Evolutionary conservation across 129 eudicot genomes (phyloP).

Genomic region (Artemisia annua): DNA sequence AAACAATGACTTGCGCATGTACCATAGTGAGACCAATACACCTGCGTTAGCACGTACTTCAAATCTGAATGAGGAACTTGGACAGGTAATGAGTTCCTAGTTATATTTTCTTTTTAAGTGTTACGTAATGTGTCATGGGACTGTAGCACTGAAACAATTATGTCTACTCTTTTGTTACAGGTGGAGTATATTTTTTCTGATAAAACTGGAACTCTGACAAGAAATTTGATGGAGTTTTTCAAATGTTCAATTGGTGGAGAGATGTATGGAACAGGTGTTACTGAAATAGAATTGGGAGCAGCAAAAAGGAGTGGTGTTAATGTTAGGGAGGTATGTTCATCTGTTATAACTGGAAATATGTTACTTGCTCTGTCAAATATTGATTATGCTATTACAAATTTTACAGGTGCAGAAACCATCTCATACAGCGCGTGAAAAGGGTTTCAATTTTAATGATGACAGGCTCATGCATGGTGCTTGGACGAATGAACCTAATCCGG

Average conservation of each 20-base stretch:
- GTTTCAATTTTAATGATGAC: slow-evolving; percentile 91
- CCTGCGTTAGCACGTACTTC: slow-evolving; percentile 98
- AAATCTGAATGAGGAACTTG: slow-evolving; percentile 98
- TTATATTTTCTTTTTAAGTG: slow-evolving; percentile 2
- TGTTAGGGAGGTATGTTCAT: slow-evolving; percentile 61
- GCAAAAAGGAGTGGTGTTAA: slow-evolving; percentile 72
- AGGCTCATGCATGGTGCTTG: slow-evolving; percentile 98
- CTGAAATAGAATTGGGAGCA: slow-evolving; percentile 88
- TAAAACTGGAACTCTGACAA: slow-evolving; percentile 95
- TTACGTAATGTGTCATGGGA: neutral
- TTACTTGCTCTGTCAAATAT: slow-evolving; percentile 9
- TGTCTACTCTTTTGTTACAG: slow-evolving; percentile 38
- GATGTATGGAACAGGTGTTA: slow-evolving; percentile 89
- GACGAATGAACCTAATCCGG: slow-evolving; percentile 97
- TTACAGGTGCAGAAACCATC: slow-evolving; percentile 62
- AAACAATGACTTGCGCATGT: slow-evolving; percentile 93
- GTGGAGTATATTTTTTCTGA: slow-evolving; percentile 94
- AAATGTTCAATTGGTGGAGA: slow-evolving; percentile 97
- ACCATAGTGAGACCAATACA: slow-evolving; percentile 86
- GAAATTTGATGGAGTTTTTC: slow-evolving; percentile 97
- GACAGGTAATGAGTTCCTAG: slow-evolving; percentile 59
- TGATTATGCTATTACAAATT: slow-evolving; percentile 11
- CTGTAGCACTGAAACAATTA: slow-evolving; percentile 3
- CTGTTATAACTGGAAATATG: slow-evolving; percentile 15
- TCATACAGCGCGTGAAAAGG: slow-evolving; percentile 67